Evolutionary conservation across 495 filamentous ascomycete genomes (phyloP).

Genomic region (Neurospora hispaniola): DNA sequence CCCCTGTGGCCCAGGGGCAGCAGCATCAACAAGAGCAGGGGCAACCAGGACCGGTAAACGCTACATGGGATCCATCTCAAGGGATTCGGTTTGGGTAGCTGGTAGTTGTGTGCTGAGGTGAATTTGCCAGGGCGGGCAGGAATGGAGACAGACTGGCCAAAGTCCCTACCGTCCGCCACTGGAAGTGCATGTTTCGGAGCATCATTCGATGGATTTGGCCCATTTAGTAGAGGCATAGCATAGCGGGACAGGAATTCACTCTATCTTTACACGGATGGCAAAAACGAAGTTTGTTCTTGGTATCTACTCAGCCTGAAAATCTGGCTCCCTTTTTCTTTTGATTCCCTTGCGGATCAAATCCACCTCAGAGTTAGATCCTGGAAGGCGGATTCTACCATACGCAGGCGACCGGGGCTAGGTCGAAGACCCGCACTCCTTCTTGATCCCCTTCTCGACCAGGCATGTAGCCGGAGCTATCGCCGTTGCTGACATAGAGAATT

Average conservation of each 20-base stretch:
- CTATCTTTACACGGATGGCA: neutral
- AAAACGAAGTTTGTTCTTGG: neutral
- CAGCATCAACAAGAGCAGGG: constrained; percentile 1
- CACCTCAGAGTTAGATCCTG: neutral
- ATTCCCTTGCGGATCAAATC: neutral
- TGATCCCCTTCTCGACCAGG: neutral
- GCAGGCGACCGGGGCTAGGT: neutral
- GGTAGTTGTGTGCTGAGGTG: neutral
- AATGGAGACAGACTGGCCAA: constrained; percentile 4
- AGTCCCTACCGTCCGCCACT: constrained; percentile 19
- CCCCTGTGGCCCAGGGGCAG: neutral
- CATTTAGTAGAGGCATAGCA: neutral
- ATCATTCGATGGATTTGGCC: neutral
- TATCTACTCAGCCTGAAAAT: neutral
- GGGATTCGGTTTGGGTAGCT: constrained; percentile 50
- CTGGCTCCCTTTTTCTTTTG: neutral
- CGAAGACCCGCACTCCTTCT: neutral
- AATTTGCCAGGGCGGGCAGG: too few relatives aligned
- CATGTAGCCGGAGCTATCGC: neutral
- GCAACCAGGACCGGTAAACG: constrained; percentile 7
- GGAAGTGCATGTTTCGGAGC: neutral
- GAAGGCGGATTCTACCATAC: neutral
- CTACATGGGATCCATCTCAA: constrained; percentile 51
- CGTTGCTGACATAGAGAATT: neutral
- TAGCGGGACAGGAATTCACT: neutral